phyloP scores from a whole-genome alignment of 305 asterid species.

The Ajuga reptans region DNA sequence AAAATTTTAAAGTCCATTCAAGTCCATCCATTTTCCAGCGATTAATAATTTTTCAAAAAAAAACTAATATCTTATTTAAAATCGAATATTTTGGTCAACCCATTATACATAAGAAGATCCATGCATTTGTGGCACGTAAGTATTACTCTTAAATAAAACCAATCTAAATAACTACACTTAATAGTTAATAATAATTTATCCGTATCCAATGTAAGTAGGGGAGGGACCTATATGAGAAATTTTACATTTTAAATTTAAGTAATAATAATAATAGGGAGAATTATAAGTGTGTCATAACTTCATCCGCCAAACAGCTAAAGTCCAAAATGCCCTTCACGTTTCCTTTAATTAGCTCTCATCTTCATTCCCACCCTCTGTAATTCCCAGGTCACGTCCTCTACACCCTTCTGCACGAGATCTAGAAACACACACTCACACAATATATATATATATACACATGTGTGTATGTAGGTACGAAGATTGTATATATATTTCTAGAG shows the following conservation, averaged over 20 bases:
- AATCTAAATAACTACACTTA: too few relatives aligned
- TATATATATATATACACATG: background rate
- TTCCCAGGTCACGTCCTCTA: background rate
- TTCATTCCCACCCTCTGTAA: conserved; percentile 5
- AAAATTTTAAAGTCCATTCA: too few relatives aligned
- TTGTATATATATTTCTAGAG: background rate
- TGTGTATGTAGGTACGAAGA: background rate
- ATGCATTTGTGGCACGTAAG: too few relatives aligned
- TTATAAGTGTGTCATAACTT: background rate
- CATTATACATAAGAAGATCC: too few relatives aligned
- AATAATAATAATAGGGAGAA: background rate
- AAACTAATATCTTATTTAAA: too few relatives aligned
- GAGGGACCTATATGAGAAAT: background rate
- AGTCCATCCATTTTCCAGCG: too few relatives aligned
- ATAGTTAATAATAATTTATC: too few relatives aligned
- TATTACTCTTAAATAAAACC: too few relatives aligned
- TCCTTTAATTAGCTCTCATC: background rate
- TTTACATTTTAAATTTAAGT: too few relatives aligned
- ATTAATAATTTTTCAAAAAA: too few relatives aligned
- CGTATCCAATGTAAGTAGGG: too few relatives aligned
- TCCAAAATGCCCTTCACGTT: conserved; percentile 15
- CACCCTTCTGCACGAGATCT: background rate
- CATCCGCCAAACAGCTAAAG: background rate
- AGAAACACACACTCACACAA: background rate
- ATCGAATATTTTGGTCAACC: too few relatives aligned